Evolutionary conservation across 306 rosid genomes (phyloP), one percentile per base, ranked within the genome.

Genomic region (Quercus dentata): DNA sequence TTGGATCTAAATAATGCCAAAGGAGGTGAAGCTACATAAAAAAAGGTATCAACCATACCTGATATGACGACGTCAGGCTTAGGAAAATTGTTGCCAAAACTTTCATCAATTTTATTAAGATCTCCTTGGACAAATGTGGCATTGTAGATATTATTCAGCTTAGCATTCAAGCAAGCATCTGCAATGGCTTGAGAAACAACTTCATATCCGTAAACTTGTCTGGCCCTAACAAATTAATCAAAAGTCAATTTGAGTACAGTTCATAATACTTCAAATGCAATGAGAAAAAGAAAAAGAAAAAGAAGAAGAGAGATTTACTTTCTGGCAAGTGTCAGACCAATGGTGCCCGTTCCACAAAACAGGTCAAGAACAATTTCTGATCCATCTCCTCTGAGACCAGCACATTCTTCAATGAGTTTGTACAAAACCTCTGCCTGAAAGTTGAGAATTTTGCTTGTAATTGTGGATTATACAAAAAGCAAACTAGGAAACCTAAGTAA

Each of bases 331-430:
- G 98, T 86, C 79, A 95, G 87, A 84, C 99, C 97, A 73, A 95
- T 95, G 61, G 99, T 92, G 75, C 99, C 99, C 15, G 99, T 95
- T 78, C 98, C 99, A 87, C 99, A 95, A 89, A 95, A 95, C 78
- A 95, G 85, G 90, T 95, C 99, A 74, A 95, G 99, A 79, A 95
- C 92, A 84, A 90, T 41, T 87, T 95, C 98, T 28, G 98, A 92
- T 78, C 92, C 91, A 79, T 95, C 97, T 76, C 97, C 98, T 76
- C 49, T 87, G 78, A 95, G 86, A 72, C 89, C 91, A 85, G 92
- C 95, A 86, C 88, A 88, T 54, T 92, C 97, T 86, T 84, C 95
- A 78, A 95, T 90, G 63, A 90, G 94, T 79, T 87, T 87, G 86
- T 95, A 95, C 74, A 95, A 82, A 83, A 92, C 91, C 82, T 95